Percentiles rank a stretch among this genome's conserved stretches.
Evolutionary conservation across 176 grass and related monocot genomes (phyloP).

Genomic region (Oryza nivara): DNA sequence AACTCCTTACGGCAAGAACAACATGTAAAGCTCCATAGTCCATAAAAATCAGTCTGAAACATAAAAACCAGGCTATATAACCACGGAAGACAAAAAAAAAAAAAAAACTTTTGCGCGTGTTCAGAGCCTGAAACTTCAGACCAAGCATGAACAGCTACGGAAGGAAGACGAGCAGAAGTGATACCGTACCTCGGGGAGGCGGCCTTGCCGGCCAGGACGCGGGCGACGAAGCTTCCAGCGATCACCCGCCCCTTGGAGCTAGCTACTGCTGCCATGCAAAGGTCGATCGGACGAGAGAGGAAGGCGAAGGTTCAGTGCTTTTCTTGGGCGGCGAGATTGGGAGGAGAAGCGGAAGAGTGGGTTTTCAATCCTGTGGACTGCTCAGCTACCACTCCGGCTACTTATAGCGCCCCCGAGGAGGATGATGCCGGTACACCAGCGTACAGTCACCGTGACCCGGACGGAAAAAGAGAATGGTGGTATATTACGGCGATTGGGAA

Average conservation of each 20-base stretch:
- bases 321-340: background rate
- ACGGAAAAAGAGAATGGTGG: background rate
- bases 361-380: slow-evolving; percentile 7
- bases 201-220: slow-evolving; percentile 56
- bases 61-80: background rate
- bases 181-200: slow-evolving; percentile 77
- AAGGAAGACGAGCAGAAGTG: background rate
- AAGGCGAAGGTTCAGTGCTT: too few relatives aligned
- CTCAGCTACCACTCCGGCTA: background rate
- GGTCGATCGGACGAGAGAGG: slow-evolving; percentile 5
- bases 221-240: slow-evolving; percentile 76
- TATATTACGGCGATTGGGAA: background rate
- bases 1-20: background rate
- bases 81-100: background rate
- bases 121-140: background rate
- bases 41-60: background rate
- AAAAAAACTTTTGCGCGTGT: background rate
- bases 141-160: background rate
- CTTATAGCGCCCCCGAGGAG: slow-evolving; percentile 37
- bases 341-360: background rate
- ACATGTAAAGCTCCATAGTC: background rate
- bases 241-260: slow-evolving; percentile 70
- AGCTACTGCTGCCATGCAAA: slow-evolving; percentile 98
- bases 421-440: background rate
- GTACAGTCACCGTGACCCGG: background rate